These are phyloP conservation scores for Scedosporium apiospermum DNA, from an alignment of 2,329 filamentous ascomycete genomes.

Conservation along the genomic window DNA sequence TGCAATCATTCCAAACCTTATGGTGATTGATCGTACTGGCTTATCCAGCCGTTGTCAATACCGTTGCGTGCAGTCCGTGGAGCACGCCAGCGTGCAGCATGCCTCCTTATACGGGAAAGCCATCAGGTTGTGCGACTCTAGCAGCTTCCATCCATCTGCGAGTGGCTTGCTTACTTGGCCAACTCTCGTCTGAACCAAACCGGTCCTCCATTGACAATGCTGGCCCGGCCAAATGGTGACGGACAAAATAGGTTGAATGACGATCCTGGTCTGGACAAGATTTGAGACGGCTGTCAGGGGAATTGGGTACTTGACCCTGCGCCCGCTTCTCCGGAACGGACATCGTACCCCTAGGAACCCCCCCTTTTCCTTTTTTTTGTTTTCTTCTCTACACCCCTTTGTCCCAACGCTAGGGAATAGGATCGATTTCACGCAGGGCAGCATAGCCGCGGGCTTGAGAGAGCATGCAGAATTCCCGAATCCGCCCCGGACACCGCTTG, in stretches of 20 bases:
- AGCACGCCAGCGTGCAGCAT: not conserved
- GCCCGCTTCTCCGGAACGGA: too few relatives aligned
- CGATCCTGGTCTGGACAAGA: too few relatives aligned
- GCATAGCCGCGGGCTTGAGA: not conserved
- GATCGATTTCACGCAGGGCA: not conserved
- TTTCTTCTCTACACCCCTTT: not conserved
- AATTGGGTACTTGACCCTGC: too few relatives aligned
- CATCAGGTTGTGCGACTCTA: not conserved
- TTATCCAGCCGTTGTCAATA: not conserved
- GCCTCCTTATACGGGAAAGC: not conserved
- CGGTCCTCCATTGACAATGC: not conserved
- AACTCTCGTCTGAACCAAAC: not conserved
- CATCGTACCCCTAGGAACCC: too few relatives aligned
- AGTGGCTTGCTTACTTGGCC: not conserved
- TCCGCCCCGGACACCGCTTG: not conserved
- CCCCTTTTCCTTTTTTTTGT: too few relatives aligned
- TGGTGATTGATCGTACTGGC: not conserved
- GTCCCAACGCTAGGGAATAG: not conserved
- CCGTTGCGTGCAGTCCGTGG: too few relatives aligned
- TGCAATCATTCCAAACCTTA: not conserved
- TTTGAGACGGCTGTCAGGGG: too few relatives aligned
- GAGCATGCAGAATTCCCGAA: not conserved
- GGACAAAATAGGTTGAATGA: not conserved
- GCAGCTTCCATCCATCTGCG: not conserved
- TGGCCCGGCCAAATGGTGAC: not conserved